Evolutionary conservation across 2,329 filamentous ascomycete species (phyloP), one percentile per base, ranked within the genome.

Genomic region (Cryphonectria naterciae): DNA sequence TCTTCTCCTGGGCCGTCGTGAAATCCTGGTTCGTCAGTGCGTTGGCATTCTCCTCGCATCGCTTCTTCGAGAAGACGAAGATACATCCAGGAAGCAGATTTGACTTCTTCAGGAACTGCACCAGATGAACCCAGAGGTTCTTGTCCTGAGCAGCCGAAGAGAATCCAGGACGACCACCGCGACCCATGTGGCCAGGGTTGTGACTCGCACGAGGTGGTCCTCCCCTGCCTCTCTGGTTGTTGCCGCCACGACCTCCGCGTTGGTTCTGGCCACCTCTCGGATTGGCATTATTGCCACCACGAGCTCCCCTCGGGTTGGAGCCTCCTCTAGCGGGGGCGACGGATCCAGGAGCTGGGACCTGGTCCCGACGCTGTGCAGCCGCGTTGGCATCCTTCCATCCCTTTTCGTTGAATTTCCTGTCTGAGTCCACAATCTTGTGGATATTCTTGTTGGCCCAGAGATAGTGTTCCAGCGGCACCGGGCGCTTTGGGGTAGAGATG

Each of bases 51-150:
- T 98, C 94, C 80, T 99, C 96, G 77, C 96, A 98, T 67, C 96
- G 87, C 81, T 96, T 97, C 83, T 98, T 99, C 2, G 96, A 99
- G 81, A 99, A 99, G 69, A 99, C 95, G 78, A 99, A 99, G 75
- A 99, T 97, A 79, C 95, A 98, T 11, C 93, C 94, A 0, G 96
- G 96, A 4, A 99, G 87, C 4, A 99, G 86, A 65, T 89, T 93
- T 67, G 94, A 89, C 80, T 97, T 97, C 76, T 91, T 93, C 68
- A 99, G 85, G 80, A 93, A 94, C 77, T 97, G 93, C 2, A 99
- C 94, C 54, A 99, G 87, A 77, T 98, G 93, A 49, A 98, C 95
- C 96, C 96, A 99, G 10, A 98, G 87, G 73, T 95, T 98, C 79
- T 94, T 95, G 82, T 99, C 96, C 80, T 99, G 96, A 0, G 94